A percentile compares a stretch with the other conserved stretches of the same genome.
Conservation (phyloP, 192 early-diverging fungal genomes). For the Podila clonocystis region DNA sequence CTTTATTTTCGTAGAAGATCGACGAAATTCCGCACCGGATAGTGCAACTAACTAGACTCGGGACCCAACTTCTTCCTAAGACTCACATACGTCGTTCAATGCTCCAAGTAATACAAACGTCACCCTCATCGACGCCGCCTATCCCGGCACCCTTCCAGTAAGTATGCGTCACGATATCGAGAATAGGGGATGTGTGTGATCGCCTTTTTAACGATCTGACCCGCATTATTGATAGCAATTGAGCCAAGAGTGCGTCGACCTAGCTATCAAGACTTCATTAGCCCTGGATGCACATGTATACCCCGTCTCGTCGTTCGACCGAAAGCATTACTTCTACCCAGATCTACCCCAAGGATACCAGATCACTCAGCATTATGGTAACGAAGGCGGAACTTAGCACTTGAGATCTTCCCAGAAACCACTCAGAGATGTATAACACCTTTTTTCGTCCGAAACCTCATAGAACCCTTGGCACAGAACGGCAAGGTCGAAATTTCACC, state of each 20-base stretch:
- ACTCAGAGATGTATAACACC: neutral
- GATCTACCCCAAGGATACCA: slow-evolving; percentile 95
- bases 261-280: slow-evolving; percentile 78
- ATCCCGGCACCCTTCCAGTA: slow-evolving; percentile 89
- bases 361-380: slow-evolving; percentile 88
- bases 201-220: neutral
- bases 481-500: slow-evolving; percentile 68
- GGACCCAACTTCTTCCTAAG: slow-evolving; percentile 8
- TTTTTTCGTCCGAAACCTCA: neutral
- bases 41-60: neutral
- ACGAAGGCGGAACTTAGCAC: neutral
- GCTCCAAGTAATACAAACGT: slow-evolving; percentile 81
- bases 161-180: neutral
- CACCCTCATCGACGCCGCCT: slow-evolving; percentile 80
- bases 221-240: slow-evolving; percentile 54
- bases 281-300: slow-evolving; percentile 75
- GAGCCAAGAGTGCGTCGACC: slow-evolving; percentile 77
- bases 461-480: slow-evolving; percentile 80
- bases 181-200: neutral
- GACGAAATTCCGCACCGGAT: neutral
- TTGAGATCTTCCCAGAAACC: neutral
- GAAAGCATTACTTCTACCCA: slow-evolving; percentile 97
- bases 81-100: slow-evolving; percentile 60
- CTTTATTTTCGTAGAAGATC: neutral
- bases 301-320: slow-evolving; percentile 78